Evolutionary conservation across 148 eudicot genomes (phyloP).

Genomic region (Beta vulgaris): DNA sequence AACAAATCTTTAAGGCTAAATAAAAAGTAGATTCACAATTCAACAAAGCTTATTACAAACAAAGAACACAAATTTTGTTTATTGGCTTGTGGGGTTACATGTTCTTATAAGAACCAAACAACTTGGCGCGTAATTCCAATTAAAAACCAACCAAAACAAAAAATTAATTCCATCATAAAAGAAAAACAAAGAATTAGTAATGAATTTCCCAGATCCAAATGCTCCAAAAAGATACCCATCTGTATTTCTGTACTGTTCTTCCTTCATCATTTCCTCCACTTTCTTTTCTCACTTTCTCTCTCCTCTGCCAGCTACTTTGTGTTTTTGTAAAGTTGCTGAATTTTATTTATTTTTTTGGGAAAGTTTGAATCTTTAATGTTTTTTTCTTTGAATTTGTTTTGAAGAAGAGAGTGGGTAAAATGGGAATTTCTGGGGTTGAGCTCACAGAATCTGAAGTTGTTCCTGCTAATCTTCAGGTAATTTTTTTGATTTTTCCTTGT

Average conservation of each 20-base stretch:
- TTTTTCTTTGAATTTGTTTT: background rate
- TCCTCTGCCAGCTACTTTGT: background rate
- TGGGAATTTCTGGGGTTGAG: constrained; percentile 27
- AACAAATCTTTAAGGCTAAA: background rate
- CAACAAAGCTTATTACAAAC: background rate
- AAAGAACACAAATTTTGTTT: background rate
- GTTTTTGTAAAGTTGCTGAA: constrained; percentile 12
- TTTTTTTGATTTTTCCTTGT: background rate
- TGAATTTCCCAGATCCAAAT: constrained; percentile 28
- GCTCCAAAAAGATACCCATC: constrained; percentile 30
- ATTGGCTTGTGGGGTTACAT: constrained; percentile 7
- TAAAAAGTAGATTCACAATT: background rate
- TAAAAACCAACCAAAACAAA: constrained; percentile 5
- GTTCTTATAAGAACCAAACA: background rate
- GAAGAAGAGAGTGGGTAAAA: background rate
- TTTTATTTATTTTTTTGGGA: background rate
- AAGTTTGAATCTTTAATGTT: background rate
- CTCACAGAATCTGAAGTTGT: constrained; percentile 3
- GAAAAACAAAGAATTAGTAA: background rate
- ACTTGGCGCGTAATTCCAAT: constrained; percentile 26
- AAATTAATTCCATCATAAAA: background rate
- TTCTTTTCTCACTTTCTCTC: constrained; percentile 20
- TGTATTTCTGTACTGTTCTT: constrained; percentile 10
- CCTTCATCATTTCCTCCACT: constrained; percentile 7
- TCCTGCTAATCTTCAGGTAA: constrained; percentile 24